Evolutionary conservation across 192 early-diverging fungal species (phyloP).

Genomic region (Coemansia sp.): DNA sequence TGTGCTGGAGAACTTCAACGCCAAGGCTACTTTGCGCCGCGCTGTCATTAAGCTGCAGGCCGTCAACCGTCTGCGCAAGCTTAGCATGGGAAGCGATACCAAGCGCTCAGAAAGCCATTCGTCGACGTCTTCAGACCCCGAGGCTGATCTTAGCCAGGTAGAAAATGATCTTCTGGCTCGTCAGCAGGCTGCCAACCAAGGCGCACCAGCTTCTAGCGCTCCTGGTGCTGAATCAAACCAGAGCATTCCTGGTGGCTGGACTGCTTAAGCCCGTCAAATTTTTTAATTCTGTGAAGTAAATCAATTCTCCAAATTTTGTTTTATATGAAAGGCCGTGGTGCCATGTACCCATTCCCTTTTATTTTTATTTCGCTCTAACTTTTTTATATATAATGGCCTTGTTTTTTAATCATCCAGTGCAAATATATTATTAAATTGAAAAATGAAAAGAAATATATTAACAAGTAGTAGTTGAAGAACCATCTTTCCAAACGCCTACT

Average conservation of each 20-base stretch:
- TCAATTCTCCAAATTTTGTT: not conserved
- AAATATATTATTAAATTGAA: no score
- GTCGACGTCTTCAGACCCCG: slow-evolving; percentile 10
- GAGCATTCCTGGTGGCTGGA: slow-evolving; percentile 37
- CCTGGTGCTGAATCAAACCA: not conserved
- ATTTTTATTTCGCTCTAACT: no score
- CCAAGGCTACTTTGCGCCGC: slow-evolving; percentile 47
- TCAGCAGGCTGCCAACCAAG: not conserved
- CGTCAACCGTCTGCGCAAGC: slow-evolving; percentile 49
- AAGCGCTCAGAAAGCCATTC: slow-evolving; percentile 10
- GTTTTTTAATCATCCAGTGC: no score
- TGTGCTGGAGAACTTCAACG: slow-evolving; percentile 70
- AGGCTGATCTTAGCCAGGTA: not conserved
- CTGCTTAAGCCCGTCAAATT: not conserved
- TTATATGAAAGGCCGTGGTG: no score
- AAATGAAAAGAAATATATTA: no score
- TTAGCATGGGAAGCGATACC: slow-evolving; percentile 17
- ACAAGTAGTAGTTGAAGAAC: no score
- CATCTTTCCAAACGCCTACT: no score
- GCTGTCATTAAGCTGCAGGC: slow-evolving; percentile 54
- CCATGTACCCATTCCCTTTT: no score
- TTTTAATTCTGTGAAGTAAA: not conserved
- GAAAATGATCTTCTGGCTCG: not conserved
- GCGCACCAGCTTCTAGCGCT: not conserved
- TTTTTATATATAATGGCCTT: no score